Conservation (phyloP, 1,284 basidiomycete species). For the Tremellales sp. region DNA sequence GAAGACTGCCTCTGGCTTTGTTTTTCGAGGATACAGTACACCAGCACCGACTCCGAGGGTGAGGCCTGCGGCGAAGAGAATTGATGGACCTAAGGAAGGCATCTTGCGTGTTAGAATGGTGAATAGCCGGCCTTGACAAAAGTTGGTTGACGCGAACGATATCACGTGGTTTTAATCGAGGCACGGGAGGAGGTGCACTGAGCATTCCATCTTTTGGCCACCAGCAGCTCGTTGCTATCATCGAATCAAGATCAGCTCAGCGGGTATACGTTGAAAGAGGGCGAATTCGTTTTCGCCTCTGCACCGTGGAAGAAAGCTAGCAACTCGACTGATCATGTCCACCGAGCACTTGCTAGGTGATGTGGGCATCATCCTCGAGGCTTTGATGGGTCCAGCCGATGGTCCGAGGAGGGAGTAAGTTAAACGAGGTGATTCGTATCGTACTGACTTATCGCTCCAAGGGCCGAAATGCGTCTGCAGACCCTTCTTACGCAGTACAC, state of each 20-base stretch:
- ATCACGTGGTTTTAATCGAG: no score
- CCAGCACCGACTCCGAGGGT: constrained; percentile 44
- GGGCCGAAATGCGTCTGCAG: constrained; percentile 37
- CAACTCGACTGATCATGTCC: no score
- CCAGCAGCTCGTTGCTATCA: no score
- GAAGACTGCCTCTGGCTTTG: constrained; percentile 10
- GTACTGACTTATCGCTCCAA: constrained; percentile 4
- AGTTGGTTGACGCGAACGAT: no score
- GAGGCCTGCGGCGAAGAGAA: constrained; percentile 47
- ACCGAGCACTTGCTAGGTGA: constrained; percentile 44
- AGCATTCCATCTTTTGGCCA: no score
- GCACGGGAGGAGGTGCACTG: no score
- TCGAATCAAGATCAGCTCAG: no score
- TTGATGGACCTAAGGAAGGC: constrained; percentile 44
- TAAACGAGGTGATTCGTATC: not conserved
- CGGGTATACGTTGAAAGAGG: no score
- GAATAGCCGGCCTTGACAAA: no score
- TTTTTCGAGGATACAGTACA: constrained; percentile 28
- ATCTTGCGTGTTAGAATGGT: constrained; percentile 15
- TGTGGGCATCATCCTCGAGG: constrained; percentile 34
- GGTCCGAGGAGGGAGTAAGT: constrained; percentile 32
- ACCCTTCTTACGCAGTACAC: constrained; percentile 26
- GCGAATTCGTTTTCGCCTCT: no score
- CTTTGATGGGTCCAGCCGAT: constrained; percentile 33
- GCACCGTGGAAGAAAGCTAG: no score